Evolutionary conservation across 2,329 filamentous ascomycete species (phyloP), one percentile per base, ranked within the genome.

Genomic region (Blastomyces parvus): DNA sequence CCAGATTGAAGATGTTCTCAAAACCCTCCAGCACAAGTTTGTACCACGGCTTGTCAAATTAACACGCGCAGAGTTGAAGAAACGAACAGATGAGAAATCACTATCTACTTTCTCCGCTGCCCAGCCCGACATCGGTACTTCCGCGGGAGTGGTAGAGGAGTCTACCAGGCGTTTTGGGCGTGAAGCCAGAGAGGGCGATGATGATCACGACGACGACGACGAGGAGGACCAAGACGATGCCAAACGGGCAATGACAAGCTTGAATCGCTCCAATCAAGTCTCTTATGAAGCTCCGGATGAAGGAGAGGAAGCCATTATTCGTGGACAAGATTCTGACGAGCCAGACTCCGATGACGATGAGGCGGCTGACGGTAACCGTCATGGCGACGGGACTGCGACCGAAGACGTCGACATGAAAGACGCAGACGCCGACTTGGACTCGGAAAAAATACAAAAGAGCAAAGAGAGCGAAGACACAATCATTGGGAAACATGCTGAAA

Each of bases 221-320:
- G 87, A 86, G 36, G 90, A 86, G 55, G 92, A 94, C 62, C 87
- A 86, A 63, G 90, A 95, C 72, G 90, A 84, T 64, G 83, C 84
- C 62, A 83, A 81, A 65, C 80, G 84, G 61, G 80, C 80, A 84
- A 59, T 92, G 86, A 71, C 74, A 53, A 68, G 66, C 30, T 85
- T 86, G 56, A 94, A 96, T 73, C 87, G 89, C 50, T 81, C 83
- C 61, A 89, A 96, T 75, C 89, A 88, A 38, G 87, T 93, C 2
- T 94, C 91, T 17, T 97, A 97, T 69, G 93, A 91, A 48, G 90
- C 88, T 42, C 95, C 96, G 57, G 94, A 97, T 72, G 92, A 96
- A 5, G 93, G 93, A 3, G 94, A 97, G 71, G 84, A 95, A 70
- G 86, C 90, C 68, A 86, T 83, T 44, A 86, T 95, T 62, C 86